phyloP scores from a whole-genome alignment of 352 stramenopile genomes.

The Discostella stelligera region DNA sequence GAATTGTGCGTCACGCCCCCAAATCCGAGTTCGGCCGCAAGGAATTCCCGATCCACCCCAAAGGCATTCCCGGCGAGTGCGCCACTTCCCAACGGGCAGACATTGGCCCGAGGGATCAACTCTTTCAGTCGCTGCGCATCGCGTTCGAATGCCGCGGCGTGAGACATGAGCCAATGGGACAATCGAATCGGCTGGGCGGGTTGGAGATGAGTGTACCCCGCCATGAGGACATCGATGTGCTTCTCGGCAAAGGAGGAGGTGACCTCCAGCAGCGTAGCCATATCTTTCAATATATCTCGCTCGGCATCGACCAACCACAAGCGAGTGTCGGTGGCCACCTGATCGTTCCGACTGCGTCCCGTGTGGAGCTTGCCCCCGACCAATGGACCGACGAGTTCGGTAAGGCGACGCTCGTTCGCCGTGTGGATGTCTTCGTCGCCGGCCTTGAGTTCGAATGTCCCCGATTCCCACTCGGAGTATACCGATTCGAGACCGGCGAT shows the following conservation, averaged over 20 bases:
- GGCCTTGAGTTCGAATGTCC: slow-evolving; percentile 85
- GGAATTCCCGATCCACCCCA: slow-evolving; percentile 91
- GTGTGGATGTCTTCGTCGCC: slow-evolving; percentile 99
- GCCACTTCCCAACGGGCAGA: slow-evolving; percentile 94
- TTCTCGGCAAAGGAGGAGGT: slow-evolving; percentile 87
- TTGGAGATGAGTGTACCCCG: slow-evolving; percentile 98
- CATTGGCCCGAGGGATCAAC: slow-evolving; percentile 92
- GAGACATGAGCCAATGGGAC: slow-evolving; percentile 96
- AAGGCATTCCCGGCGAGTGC: slow-evolving; percentile 98
- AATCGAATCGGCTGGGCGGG: slow-evolving; percentile 97
- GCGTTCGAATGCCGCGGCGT: slow-evolving; percentile 90
- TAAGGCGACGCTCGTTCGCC: slow-evolving; percentile 96
- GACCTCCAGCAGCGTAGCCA: slow-evolving; percentile 85
- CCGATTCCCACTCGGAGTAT: slow-evolving; percentile 86
- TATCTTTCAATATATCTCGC: slow-evolving; percentile 87
- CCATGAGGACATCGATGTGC: slow-evolving; percentile 95
- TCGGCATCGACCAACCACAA: slow-evolving; percentile 90
- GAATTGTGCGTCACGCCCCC: slow-evolving; percentile 91
- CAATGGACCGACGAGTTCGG: slow-evolving; percentile 93
- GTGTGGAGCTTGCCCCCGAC: slow-evolving; percentile 96
- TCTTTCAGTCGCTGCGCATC: slow-evolving; percentile 93
- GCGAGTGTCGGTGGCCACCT: slow-evolving; percentile 96
- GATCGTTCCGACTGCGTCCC: slow-evolving; percentile 90
- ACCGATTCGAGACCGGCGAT: slow-evolving; percentile 87
- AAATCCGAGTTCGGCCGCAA: slow-evolving; percentile 93